phyloP scores from a whole-genome alignment of 805 yeast species.

The Pichia exigua region DNA sequence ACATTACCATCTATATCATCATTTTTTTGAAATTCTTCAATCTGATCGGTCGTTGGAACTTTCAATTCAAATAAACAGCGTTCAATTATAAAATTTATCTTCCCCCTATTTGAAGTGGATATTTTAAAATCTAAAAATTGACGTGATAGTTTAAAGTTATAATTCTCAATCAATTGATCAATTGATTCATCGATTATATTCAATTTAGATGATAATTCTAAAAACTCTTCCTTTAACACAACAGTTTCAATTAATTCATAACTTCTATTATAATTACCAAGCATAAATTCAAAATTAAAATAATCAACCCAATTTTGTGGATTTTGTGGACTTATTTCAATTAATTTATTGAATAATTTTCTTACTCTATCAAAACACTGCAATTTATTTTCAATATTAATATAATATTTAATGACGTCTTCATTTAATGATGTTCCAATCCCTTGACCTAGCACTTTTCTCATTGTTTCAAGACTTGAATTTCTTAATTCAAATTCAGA shows the following conservation, averaged over 20 bases:
- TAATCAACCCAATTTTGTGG: slow-evolving; percentile 51
- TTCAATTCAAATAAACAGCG: slow-evolving; percentile 66
- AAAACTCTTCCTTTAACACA: slow-evolving; percentile 15
- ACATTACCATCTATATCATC: not conserved
- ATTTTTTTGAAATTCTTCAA: slow-evolving; percentile 26
- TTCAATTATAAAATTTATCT: slow-evolving; percentile 47
- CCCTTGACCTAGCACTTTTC: slow-evolving; percentile 64
- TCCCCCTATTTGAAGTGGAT: not conserved
- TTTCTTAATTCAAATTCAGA: slow-evolving; percentile 71
- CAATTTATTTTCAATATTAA: slow-evolving; percentile 54
- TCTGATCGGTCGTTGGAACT: slow-evolving; percentile 48
- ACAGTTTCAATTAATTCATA: slow-evolving; percentile 55
- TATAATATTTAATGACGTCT: slow-evolving; percentile 55
- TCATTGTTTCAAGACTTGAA: slow-evolving; percentile 40
- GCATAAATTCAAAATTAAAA: slow-evolving; percentile 56
- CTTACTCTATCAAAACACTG: slow-evolving; percentile 81
- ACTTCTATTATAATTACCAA: slow-evolving; percentile 67
- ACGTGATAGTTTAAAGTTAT: slow-evolving; percentile 6
- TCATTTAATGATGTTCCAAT: slow-evolving; percentile 61
- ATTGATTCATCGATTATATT: slow-evolving; percentile 1
- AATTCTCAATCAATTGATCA: not conserved
- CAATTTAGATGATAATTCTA: slow-evolving; percentile 14
- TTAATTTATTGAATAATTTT: slow-evolving; percentile 56
- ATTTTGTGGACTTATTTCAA: slow-evolving; percentile 40
- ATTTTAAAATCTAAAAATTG: slow-evolving; percentile 3